Percentiles rank a stretch among this genome's conserved stretches.
Evolutionary conservation across 495 filamentous ascomycete species (phyloP).

Genomic region (Platismatia glauca): DNA sequence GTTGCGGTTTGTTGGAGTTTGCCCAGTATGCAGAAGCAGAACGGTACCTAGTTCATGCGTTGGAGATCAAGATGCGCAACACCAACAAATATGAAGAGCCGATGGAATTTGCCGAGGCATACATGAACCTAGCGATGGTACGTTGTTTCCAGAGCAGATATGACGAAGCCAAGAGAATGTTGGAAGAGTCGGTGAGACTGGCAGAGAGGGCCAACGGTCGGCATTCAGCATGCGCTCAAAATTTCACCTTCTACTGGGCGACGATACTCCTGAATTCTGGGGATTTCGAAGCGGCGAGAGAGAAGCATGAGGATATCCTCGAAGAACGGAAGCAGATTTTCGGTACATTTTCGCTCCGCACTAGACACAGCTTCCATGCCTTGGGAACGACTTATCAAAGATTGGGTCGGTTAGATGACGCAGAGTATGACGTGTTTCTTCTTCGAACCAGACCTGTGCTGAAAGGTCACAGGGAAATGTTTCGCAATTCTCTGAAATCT

Average conservation of each 20-base stretch:
- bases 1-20: background rate
- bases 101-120: background rate
- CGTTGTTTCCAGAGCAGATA: background rate
- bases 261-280: background rate
- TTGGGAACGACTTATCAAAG: background rate
- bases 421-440: background rate
- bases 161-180: background rate
- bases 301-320: background rate
- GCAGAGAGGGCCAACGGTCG: background rate
- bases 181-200: background rate
- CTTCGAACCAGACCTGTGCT: background rate
- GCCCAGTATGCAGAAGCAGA: conserved; percentile 1
- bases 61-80: background rate
- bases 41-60: background rate
- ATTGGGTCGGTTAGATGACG: background rate
- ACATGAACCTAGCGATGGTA: background rate
- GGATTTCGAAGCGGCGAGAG: background rate
- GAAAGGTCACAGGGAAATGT: background rate
- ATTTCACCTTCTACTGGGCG: conserved; percentile 2
- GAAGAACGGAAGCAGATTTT: background rate
- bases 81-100: background rate
- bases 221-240: background rate
- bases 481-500: background rate
- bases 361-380: background rate
- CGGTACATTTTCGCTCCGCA: background rate